Evolutionary conservation across 495 filamentous ascomycete species (phyloP).

Genomic region (Delitschia confertaspora): DNA sequence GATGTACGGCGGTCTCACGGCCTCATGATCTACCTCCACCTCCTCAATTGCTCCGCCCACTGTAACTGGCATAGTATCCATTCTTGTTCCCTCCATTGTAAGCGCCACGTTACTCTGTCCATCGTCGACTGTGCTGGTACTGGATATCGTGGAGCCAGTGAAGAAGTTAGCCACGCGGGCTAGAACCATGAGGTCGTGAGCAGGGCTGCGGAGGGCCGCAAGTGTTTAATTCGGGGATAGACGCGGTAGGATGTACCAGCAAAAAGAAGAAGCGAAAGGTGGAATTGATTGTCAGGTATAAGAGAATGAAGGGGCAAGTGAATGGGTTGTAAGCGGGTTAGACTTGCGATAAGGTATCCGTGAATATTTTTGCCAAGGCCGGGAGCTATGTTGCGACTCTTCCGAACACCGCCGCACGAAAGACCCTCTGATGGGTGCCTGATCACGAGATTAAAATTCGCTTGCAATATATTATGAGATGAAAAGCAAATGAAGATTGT

Average conservation of each 20-base stretch:
- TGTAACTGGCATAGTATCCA: neutral
- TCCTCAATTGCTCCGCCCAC: conserved; percentile 8
- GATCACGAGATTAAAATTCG: too few relatives aligned
- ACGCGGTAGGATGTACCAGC: neutral
- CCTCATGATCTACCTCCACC: conserved; percentile 28
- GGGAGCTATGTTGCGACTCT: too few relatives aligned
- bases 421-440: too few relatives aligned
- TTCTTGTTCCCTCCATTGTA: conserved; percentile 13
- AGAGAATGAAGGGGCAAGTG: conserved; percentile 2
- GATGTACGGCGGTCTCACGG: conserved; percentile 30
- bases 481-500: too few relatives aligned
- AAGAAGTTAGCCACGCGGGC: conserved; percentile 32
- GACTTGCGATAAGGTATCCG: neutral
- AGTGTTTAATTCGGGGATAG: conserved; percentile 33
- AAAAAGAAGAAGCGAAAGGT: neutral
- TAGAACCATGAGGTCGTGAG: conserved; percentile 30
- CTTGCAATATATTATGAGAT: too few relatives aligned
- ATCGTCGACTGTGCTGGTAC: conserved; percentile 29
- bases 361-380: conserved; percentile 15
- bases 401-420: too few relatives aligned
- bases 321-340: neutral
- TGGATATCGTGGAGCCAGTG: conserved; percentile 15
- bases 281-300: neutral
- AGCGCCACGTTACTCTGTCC: conserved; percentile 14
- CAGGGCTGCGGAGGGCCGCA: conserved; percentile 3